Conservation (phyloP, 2,329 filamentous ascomycete genomes). For the Rhexocercosporidium sp. region DNA sequence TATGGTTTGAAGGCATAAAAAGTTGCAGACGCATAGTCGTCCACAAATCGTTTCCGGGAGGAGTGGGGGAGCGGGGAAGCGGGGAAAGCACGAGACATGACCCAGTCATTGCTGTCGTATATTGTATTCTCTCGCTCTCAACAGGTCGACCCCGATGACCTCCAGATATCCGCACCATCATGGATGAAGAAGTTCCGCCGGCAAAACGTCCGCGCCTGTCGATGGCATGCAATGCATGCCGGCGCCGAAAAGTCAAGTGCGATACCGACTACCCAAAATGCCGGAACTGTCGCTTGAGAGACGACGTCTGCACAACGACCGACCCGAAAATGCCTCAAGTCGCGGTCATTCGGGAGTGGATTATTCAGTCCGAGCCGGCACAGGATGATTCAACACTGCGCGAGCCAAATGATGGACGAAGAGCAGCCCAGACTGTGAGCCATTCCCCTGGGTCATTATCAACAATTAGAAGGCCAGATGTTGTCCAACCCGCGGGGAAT, state of each 20-base stretch:
- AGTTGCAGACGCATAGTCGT: too few relatives aligned
- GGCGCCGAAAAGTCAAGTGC: slow-evolving; percentile 12
- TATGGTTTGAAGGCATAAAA: too few relatives aligned
- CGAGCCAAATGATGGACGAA: neutral
- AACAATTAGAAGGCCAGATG: neutral
- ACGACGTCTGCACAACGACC: slow-evolving; percentile 1
- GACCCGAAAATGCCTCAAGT: neutral
- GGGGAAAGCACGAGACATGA: too few relatives aligned
- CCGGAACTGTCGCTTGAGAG: slow-evolving; percentile 2
- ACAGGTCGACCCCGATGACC: too few relatives aligned
- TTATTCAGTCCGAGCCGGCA: neutral
- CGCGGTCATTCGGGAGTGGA: neutral
- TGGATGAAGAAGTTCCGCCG: neutral
- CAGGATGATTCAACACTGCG: neutral
- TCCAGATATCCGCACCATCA: neutral
- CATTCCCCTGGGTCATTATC: neutral
- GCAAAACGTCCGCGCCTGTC: slow-evolving; percentile 8
- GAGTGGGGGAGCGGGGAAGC: too few relatives aligned
- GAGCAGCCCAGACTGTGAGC: neutral
- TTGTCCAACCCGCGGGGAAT: neutral
- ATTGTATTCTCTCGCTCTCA: too few relatives aligned
- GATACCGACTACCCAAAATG: slow-evolving; percentile 7
- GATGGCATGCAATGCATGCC: slow-evolving; percentile 10
- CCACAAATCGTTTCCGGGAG: too few relatives aligned
- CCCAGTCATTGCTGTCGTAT: too few relatives aligned